Percentiles rank a stretch among this genome's conserved stretches.
Evolutionary conservation across 345 rosid species (phyloP).

Genomic region (Corymbia maculata): DNA sequence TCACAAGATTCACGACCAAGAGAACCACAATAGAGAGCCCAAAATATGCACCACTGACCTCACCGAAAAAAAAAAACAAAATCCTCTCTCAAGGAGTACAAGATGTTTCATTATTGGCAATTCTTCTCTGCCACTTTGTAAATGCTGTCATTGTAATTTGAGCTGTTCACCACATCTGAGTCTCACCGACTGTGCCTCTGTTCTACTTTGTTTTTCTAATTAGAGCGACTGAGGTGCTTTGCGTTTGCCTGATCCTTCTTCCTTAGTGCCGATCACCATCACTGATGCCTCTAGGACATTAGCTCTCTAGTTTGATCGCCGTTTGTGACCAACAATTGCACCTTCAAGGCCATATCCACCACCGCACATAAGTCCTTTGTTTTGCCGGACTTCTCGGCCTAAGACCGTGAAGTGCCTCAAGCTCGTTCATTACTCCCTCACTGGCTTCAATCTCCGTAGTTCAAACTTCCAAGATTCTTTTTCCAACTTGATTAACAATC

Average conservation of each 20-base stretch:
- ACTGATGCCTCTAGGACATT: not conserved
- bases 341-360: not conserved
- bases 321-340: not conserved
- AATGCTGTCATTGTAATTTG: not conserved
- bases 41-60: not conserved
- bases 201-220: not conserved
- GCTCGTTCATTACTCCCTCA: not conserved
- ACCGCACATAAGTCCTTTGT: not conserved
- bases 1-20: not conserved
- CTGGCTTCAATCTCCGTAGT: not conserved
- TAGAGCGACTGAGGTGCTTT: conserved; percentile 27
- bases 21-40: not conserved
- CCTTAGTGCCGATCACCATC: not conserved
- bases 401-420: no score
- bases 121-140: not conserved
- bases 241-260: conserved; percentile 6
- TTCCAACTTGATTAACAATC: no score
- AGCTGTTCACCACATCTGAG: not conserved
- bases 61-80: not conserved
- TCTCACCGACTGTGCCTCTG: not conserved
- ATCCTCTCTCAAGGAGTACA: not conserved
- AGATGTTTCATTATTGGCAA: not conserved
- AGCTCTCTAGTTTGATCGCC: not conserved
- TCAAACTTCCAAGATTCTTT: no score
- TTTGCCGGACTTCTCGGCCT: not conserved